phyloP scores from a whole-genome alignment of 352 stramenopile genomes.

The Phytophthora idaei region DNA sequence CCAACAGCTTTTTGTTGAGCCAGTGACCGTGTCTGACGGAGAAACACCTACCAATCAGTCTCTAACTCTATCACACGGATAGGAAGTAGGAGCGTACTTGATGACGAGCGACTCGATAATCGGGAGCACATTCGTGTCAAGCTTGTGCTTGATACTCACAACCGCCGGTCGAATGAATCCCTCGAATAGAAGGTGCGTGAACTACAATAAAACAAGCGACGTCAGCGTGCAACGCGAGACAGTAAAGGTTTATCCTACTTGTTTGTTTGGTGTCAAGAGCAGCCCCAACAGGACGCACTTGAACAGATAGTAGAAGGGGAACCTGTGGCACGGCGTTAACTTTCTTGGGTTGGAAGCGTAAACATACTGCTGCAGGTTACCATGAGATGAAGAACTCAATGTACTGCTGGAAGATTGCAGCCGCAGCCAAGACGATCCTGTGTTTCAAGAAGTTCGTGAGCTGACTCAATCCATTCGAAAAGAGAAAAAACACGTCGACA shows the following conservation, averaged over 20 bases:
- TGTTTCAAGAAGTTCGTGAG: not conserved
- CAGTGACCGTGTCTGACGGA: constrained; percentile 59
- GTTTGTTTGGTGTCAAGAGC: constrained; percentile 62
- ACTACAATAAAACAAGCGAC: constrained; percentile 29
- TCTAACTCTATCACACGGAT: not conserved
- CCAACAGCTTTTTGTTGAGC: constrained; percentile 66
- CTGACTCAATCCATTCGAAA: not conserved
- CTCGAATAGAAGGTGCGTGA: constrained; percentile 69
- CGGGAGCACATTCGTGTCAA: constrained; percentile 53
- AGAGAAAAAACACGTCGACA: not conserved
- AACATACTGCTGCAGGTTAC: constrained; percentile 17
- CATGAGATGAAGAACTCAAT: constrained; percentile 73
- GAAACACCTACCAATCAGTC: not conserved
- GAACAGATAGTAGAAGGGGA: constrained; percentile 82
- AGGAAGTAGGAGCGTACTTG: constrained; percentile 33
- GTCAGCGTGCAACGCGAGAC: not conserved
- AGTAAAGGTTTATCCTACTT: constrained; percentile 31
- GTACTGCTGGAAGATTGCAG: constrained; percentile 69
- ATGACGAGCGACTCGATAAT: constrained; percentile 60
- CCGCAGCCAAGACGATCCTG: constrained; percentile 66
- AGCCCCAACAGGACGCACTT: constrained; percentile 67
- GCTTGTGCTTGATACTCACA: constrained; percentile 43
- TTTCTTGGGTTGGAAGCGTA: not conserved
- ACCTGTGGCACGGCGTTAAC: constrained; percentile 28
- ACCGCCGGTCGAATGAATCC: constrained; percentile 62